phyloP scores from a whole-genome alignment of 1,284 basidiomycete genomes.

The Inonotus obliquus region DNA sequence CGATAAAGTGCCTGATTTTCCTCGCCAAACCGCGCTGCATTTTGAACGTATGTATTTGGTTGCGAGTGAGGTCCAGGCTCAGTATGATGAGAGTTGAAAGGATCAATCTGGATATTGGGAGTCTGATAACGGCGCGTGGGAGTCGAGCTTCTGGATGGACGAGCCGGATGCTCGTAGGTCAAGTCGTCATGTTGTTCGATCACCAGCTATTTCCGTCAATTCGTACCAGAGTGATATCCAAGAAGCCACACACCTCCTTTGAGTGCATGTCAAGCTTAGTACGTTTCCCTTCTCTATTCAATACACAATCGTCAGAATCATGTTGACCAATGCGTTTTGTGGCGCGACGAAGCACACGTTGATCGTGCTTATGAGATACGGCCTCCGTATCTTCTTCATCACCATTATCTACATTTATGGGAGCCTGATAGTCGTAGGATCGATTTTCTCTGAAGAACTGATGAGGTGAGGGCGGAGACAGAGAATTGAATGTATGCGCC shows the following conservation, averaged over 20 bases:
- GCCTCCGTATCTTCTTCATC: not conserved
- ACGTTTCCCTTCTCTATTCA: slow-evolving; percentile 11
- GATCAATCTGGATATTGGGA: not conserved
- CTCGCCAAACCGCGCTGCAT: not conserved
- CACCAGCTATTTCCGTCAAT: not conserved
- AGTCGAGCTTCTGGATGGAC: not conserved
- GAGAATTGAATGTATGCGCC: slow-evolving; percentile 7
- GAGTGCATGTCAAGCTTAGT: slow-evolving; percentile 6
- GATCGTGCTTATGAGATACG: not conserved
- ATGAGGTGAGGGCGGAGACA: slow-evolving; percentile 8
- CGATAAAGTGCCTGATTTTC: slow-evolving; percentile 11
- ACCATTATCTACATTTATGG: not conserved
- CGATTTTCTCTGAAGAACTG: not conserved
- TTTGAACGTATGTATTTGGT: not conserved
- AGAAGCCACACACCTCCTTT: slow-evolving; percentile 8
- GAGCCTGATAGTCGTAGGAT: slow-evolving; percentile 7
- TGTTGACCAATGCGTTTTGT: slow-evolving; percentile 13
- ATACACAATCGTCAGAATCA: not conserved
- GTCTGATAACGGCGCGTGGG: slow-evolving; percentile 1
- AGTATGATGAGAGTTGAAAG: not conserved
- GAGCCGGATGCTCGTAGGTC: not conserved
- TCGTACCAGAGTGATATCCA: not conserved
- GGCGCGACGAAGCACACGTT: slow-evolving; percentile 7
- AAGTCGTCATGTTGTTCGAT: not conserved
- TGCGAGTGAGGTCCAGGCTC: slow-evolving; percentile 2